Base-by-base conservation (phyloP, 2,329 filamentous ascomycete genomes). In the Teratosphaeria viscida region DNA sequence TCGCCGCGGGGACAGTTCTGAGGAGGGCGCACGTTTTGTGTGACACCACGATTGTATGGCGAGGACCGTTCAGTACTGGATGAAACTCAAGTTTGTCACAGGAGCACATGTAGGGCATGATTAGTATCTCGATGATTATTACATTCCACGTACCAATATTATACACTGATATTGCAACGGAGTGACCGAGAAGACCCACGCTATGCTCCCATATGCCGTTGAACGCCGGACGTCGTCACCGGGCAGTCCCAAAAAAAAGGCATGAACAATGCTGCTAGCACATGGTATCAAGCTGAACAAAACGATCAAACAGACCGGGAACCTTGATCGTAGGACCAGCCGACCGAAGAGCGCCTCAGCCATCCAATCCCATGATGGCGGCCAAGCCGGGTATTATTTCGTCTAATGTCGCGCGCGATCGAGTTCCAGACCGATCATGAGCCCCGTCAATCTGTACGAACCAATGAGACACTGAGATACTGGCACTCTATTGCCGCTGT, bases 211-310 rank as follows among this genome's bases (percentile, higher is more conserved):
- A 32, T 14, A 19, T 10, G 29, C n/a, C 12, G 11, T 11, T 11
- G 19, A 55, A 59, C 57, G 53, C 57, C 52, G 29, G 57, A 32
- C 52, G 19, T n/a, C 26, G 14, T 32, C 32, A 34, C 29, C 19
- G 57, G 26, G 52, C 34, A 47, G 35, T 34, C 35, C 43, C 23
- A 23, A 57, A 52, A 57, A 23, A 29, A 32, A 32, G 52, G 49
- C 37, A 39, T 39, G 37, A 39, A 19, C 43, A 49, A 49, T 49
- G 43, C 43, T 61, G 60, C 60, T 57, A 59, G 52, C 60, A 63
- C 61, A 63, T 63, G 61, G 61, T 63, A 63, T 63, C 57, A 63
- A 61, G 55, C 39, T 49, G 54, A 55, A 37, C 56, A 60, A 59
- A 49, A 55, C 35, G 54, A 54, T 26, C 60, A 61, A 62, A 52